Base-by-base conservation (phyloP, 139 green algal species). In the Picochlorum sp. region DNA sequence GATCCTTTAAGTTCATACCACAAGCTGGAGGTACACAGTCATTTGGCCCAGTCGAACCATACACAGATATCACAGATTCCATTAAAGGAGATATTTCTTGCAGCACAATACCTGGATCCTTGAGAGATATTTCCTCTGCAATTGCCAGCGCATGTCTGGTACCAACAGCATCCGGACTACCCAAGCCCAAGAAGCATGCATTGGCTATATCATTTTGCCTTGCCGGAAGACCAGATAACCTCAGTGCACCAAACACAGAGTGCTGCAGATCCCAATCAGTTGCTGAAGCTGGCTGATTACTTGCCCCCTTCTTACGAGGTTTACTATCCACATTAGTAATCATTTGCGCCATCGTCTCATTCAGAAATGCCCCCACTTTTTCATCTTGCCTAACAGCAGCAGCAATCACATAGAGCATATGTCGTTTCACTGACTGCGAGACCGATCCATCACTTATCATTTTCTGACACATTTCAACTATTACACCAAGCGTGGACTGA, bases 101-200 rank as follows among this genome's bases (percentile, higher is more conserved):
- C 26, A 65, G 39, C 25, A 75, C 68, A 18, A 40, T 36, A 13
- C 24, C 18, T 6, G 68, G 54, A 35, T 75, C 55, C 40, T 59
- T 55, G 28, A 58, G 7, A n/a, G 10, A 80, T 26, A 76, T 72
- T 7, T 76, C 50, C 1, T 69, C 64, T 16, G 71, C 80, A 51
- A 90, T 51, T 0, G 82, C 84, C 39, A 89, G 52, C 10, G 84
- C 78, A 56, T 91, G 84, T 12, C 84, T 62, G 10, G 80, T 80
- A 22, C 80, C 83, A 36, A 83, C 43, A 0, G 78, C 41, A 53
- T 91, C 84, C 14, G 60, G 52, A 51, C 67, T 81, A 51, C 65
- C 61, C 28, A 86, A 65, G 8, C 70, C 76, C 26, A 53, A 44
- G 28, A 68, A 68, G 59, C 54, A 59, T 0, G 67, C 50, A 25